Evolutionary conservation across 306 rosid genomes (phyloP).

Genomic region (Trifolium repens): DNA sequence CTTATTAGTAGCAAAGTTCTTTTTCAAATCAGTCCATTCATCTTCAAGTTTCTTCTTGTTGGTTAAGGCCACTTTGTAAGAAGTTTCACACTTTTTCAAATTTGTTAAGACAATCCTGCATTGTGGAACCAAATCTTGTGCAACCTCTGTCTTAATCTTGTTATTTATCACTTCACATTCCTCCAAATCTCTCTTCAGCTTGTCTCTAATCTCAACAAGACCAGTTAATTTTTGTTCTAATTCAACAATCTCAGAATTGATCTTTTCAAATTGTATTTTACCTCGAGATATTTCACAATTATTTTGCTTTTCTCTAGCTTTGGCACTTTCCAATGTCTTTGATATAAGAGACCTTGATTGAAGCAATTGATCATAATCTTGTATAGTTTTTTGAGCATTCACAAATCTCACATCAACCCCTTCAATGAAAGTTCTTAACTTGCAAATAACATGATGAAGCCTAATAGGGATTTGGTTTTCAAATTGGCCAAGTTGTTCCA

Average conservation of each 20-base stretch:
- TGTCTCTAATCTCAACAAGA: slow-evolving; percentile 10
- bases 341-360: slow-evolving; percentile 10
- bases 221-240: slow-evolving; percentile 9
- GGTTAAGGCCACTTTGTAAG: slow-evolving; percentile 24
- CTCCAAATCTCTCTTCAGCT: background rate
- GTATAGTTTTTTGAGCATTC: slow-evolving; percentile 14
- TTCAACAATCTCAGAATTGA: slow-evolving; percentile 20
- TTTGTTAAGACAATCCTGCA: background rate
- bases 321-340: background rate
- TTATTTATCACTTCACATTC: background rate
- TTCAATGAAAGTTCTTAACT: slow-evolving; percentile 13
- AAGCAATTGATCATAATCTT: slow-evolving; percentile 4
- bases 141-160: background rate
- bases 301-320: background rate
- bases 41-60: slow-evolving; percentile 18
- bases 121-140: background rate
- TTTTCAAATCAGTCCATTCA: slow-evolving; percentile 18
- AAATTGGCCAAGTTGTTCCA: slow-evolving; percentile 10
- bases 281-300: background rate
- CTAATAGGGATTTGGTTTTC: slow-evolving; percentile 7
- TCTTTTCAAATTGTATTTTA: background rate
- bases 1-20: slow-evolving; percentile 1
- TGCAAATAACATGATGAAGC: slow-evolving; percentile 1
- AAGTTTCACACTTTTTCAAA: background rate
- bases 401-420: slow-evolving; percentile 5